A percentile compares a stretch with the other conserved stretches of the same genome.
phyloP scores from a whole-genome alignment of 768 basidiomycete species.

The Lactifluus piperatus region DNA sequence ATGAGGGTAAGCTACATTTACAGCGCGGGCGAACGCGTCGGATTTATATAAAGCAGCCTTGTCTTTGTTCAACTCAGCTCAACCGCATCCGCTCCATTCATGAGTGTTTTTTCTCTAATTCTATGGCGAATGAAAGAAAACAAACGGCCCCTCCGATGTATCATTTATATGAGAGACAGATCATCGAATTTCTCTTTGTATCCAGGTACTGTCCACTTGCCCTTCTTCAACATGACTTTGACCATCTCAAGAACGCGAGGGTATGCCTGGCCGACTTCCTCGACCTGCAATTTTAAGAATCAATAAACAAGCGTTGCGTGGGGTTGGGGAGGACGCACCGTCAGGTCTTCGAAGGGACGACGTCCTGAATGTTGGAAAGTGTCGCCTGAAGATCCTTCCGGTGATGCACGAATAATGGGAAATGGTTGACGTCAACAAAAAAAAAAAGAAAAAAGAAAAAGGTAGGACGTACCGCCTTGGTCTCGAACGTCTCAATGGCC shows the following conservation, averaged over 20 bases:
- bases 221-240: constrained; percentile 93
- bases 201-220: constrained; percentile 96
- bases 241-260: constrained; percentile 87
- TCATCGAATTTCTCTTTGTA: constrained; percentile 98
- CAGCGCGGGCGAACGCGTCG: background rate
- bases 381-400: constrained; percentile 85
- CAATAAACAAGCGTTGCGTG: background rate
- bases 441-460: background rate
- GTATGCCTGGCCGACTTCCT: constrained; percentile 87
- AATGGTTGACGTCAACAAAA: background rate
- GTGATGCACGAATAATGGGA: background rate
- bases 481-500: constrained; percentile 94
- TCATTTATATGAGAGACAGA: constrained; percentile 76
- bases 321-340: constrained; percentile 45
- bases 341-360: constrained; percentile 97
- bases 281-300: constrained; percentile 40
- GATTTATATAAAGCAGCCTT: background rate
- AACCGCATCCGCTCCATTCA: background rate
- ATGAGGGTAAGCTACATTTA: too few species aligned
- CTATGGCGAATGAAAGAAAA: constrained; percentile 1
- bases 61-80: background rate
- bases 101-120: background rate
- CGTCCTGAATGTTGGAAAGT: constrained; percentile 93
- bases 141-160: background rate
- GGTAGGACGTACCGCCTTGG: constrained; percentile 71